Conservation (phyloP, 495 filamentous ascomycete species). For the Platismatia glauca region DNA sequence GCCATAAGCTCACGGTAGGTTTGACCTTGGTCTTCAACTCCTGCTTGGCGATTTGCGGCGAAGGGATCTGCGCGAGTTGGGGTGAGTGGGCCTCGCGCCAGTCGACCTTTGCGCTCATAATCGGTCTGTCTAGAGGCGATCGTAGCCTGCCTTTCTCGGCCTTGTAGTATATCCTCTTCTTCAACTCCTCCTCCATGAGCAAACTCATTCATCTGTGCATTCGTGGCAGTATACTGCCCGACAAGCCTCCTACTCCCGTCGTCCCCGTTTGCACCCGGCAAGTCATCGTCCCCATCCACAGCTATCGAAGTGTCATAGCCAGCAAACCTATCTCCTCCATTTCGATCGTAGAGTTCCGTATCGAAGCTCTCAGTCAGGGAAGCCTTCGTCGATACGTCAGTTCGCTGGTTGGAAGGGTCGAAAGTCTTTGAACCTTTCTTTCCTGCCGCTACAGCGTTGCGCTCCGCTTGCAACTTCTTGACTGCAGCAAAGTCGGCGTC, state of each 20-base stretch:
- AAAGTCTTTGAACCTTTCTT: conserved; percentile 85
- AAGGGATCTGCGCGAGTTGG: conserved; percentile 87
- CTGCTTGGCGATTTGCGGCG: conserved; percentile 62
- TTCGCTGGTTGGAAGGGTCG: conserved; percentile 78
- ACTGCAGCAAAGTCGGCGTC: conserved; percentile 72
- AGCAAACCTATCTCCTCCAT: conserved; percentile 71
- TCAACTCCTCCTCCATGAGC: conserved; percentile 74
- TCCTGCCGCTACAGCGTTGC: conserved; percentile 71
- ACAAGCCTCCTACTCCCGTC: conserved; percentile 65
- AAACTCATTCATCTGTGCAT: conserved; percentile 88
- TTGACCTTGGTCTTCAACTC: conserved; percentile 56
- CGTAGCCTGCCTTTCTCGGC: conserved; percentile 78
- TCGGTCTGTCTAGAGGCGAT: conserved; percentile 91
- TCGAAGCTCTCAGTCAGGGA: conserved; percentile 93
- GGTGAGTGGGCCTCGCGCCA: conserved; percentile 69
- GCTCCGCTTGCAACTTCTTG: conserved; percentile 79
- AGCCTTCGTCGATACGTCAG: conserved; percentile 85
- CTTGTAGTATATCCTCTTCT: conserved; percentile 83
- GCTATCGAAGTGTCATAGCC: conserved; percentile 89
- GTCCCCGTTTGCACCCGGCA: conserved; percentile 66
- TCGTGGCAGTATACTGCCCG: conserved; percentile 93
- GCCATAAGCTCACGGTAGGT: conserved; percentile 92
- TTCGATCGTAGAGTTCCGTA: conserved; percentile 80
- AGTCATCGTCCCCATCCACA: conserved; percentile 68
- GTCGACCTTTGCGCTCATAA: conserved; percentile 84